Percentiles rank a stretch among this genome's conserved stretches.
Evolutionary conservation across 2,329 filamentous ascomycete genomes (phyloP).

Genomic region (Neofusicoccum sp.): DNA sequence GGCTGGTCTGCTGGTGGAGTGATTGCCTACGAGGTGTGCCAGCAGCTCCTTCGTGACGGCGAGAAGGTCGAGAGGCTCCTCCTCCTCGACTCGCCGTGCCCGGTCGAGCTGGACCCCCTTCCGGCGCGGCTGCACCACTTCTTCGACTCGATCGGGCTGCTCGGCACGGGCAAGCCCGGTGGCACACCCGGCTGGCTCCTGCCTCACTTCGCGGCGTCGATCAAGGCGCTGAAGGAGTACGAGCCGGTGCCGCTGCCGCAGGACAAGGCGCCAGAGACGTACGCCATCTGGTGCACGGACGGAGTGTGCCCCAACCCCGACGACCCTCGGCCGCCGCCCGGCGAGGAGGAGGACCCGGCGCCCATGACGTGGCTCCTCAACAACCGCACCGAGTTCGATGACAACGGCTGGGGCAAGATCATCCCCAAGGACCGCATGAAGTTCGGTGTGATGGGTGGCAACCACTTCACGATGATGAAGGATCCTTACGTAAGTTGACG

Average conservation of each 20-base stretch:
- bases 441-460: conserved; percentile 68
- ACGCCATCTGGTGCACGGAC: conserved; percentile 72
- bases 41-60: conserved; percentile 51
- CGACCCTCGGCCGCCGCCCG: conserved; percentile 67
- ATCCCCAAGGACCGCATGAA: conserved; percentile 63
- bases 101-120: conserved; percentile 54
- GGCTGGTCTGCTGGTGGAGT: conserved; percentile 61
- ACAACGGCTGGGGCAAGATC: conserved; percentile 71
- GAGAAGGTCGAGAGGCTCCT: conserved; percentile 55
- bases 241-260: conserved; percentile 65
- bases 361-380: conserved; percentile 69
- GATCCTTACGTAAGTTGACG: conserved; percentile 51
- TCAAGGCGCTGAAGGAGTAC: conserved; percentile 70
- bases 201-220: conserved; percentile 71
- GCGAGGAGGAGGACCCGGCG: conserved; percentile 57
- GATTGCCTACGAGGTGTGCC: conserved; percentile 55
- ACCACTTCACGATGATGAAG: conserved; percentile 79
- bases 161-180: conserved; percentile 61
- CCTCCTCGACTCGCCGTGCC: conserved; percentile 57
- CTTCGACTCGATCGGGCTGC: conserved; percentile 71
- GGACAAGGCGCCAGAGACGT: conserved; percentile 62
- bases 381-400: conserved; percentile 71
- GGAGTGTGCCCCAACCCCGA: conserved; percentile 69
- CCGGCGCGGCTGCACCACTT: conserved; percentile 66
- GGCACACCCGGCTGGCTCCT: conserved; percentile 74